A percentile compares a stretch with the other conserved stretches of the same genome.
Conservation (phyloP, 2,329 filamentous ascomycete genomes). For the Colletotrichum tropicale region DNA sequence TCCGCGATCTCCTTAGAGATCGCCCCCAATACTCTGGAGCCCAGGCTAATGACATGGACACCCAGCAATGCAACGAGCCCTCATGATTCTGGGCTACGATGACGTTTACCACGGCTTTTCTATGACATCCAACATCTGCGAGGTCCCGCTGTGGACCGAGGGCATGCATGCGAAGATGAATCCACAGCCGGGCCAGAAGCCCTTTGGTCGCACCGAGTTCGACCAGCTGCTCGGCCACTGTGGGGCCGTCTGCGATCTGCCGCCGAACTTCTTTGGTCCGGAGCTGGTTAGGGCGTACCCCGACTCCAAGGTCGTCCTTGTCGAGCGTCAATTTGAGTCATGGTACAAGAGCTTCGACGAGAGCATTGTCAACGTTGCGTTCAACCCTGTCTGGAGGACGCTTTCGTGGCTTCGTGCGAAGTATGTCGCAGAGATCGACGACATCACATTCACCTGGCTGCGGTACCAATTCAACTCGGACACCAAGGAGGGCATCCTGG, state of each 20-base stretch:
- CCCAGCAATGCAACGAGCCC: slow-evolving; percentile 28
- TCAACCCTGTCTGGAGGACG: slow-evolving; percentile 27
- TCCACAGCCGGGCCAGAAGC: slow-evolving; percentile 23
- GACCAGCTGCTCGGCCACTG: slow-evolving; percentile 23
- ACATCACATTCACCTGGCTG: slow-evolving; percentile 22
- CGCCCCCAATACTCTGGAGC: background rate
- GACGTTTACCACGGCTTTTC: slow-evolving; percentile 34
- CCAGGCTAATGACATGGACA: background rate
- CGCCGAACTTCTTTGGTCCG: slow-evolving; percentile 36
- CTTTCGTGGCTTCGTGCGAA: slow-evolving; percentile 26
- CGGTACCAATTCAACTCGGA: slow-evolving; percentile 26
- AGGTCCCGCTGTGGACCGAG: background rate
- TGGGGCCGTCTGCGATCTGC: slow-evolving; percentile 43
- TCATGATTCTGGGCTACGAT: slow-evolving; percentile 34
- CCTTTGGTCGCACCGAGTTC: slow-evolving; percentile 20
- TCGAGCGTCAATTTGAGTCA: slow-evolving; percentile 29
- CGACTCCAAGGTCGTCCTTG: slow-evolving; percentile 43
- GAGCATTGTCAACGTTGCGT: slow-evolving; percentile 11
- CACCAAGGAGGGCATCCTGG: background rate
- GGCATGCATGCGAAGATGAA: slow-evolving; percentile 26
- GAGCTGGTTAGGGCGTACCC: slow-evolving; percentile 47
- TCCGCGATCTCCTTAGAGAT: slow-evolving; percentile 23
- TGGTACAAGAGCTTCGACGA: slow-evolving; percentile 34
- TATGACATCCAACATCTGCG: slow-evolving; percentile 18
- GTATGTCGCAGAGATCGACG: slow-evolving; percentile 17